Conservation (phyloP, 1,284 basidiomycete species). For the Papiliotrema laurentii region DNA sequence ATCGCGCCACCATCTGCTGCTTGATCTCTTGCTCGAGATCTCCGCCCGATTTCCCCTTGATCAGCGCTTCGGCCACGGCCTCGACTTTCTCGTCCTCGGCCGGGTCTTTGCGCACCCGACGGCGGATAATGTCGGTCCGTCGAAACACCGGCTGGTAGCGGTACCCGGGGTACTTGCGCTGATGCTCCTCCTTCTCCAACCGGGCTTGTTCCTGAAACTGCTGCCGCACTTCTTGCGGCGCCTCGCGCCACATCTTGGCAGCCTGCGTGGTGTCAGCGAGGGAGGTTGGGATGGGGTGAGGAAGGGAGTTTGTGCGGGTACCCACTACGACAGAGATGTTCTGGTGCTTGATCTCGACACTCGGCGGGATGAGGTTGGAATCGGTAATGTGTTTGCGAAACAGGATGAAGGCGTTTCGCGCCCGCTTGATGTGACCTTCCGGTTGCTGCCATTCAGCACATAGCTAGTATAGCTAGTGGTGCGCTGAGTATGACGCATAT, state of each 20-base stretch:
- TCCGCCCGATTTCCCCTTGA: conserved; percentile 39
- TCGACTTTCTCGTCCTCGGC: conserved; percentile 45
- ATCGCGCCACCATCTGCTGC: conserved; percentile 25
- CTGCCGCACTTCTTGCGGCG: conserved; percentile 34
- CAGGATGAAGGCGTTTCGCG: conserved; percentile 42
- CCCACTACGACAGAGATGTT: conserved; percentile 45
- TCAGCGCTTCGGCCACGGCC: conserved; percentile 40
- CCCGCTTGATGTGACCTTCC: conserved; percentile 35
- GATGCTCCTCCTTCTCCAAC: conserved; percentile 44
- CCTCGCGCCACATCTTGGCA: conserved; percentile 47
- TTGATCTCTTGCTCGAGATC: conserved; percentile 39
- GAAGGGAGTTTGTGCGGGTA: no score
- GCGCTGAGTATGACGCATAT: not conserved
- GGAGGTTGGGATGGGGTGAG: no score
- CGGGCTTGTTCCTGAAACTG: conserved; percentile 41
- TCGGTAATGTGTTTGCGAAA: conserved; percentile 47
- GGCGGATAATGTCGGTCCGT: conserved; percentile 41
- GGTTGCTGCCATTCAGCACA: conserved; percentile 25
- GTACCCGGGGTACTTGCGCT: conserved; percentile 40
- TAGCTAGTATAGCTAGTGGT: not conserved
- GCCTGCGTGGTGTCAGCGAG: no score
- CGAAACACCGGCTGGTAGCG: conserved; percentile 45
- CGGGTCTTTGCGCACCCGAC: conserved; percentile 42
- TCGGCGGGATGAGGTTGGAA: conserved; percentile 40
- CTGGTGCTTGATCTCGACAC: conserved; percentile 45